A percentile compares a stretch with the other conserved stretches of the same genome.
Conservation (phyloP, 2,329 filamentous ascomycete species). For the Sarocladium kiliense region DNA sequence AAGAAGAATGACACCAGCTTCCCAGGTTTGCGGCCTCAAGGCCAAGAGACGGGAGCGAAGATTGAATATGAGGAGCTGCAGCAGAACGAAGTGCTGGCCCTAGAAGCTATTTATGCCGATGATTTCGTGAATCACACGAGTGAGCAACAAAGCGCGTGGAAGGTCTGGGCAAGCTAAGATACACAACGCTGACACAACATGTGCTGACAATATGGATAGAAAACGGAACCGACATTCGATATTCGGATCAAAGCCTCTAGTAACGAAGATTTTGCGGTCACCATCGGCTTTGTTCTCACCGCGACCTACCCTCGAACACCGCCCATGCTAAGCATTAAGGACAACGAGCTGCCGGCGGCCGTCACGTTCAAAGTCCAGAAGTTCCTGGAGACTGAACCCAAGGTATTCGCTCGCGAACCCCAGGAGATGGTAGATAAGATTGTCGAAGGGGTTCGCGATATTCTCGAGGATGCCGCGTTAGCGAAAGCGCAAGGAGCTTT, state of each 20-base stretch:
- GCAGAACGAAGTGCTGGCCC: constrained; percentile 77
- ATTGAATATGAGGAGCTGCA: constrained; percentile 79
- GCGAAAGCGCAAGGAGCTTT: constrained; percentile 69
- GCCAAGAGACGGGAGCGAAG: constrained; percentile 36
- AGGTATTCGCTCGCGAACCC: constrained; percentile 44
- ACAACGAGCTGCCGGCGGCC: constrained; percentile 61
- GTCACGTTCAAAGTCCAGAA: constrained; percentile 67
- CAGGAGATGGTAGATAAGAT: constrained; percentile 61
- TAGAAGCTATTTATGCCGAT: constrained; percentile 84
- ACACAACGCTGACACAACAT: constrained; percentile 11
- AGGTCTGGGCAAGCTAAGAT: constrained; percentile 48
- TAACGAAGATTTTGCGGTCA: constrained; percentile 65
- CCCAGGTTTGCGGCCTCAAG: constrained; percentile 42
- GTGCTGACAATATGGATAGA: constrained; percentile 38
- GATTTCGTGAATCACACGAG: constrained; percentile 75
- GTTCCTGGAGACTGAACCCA: constrained; percentile 54
- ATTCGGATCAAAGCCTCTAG: constrained; percentile 70
- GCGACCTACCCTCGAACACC: constrained; percentile 86
- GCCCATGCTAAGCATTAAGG: constrained; percentile 66
- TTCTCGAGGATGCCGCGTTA: constrained; percentile 81
- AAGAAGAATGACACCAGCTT: constrained; percentile 45
- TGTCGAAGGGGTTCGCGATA: constrained; percentile 63
- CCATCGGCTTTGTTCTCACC: constrained; percentile 74
- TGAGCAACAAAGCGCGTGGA: constrained; percentile 73
- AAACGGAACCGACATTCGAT: constrained; percentile 78